Evolutionary conservation across 2,329 filamentous ascomycete genomes (phyloP).

Genomic region (Cladophialophora chaetospira): DNA sequence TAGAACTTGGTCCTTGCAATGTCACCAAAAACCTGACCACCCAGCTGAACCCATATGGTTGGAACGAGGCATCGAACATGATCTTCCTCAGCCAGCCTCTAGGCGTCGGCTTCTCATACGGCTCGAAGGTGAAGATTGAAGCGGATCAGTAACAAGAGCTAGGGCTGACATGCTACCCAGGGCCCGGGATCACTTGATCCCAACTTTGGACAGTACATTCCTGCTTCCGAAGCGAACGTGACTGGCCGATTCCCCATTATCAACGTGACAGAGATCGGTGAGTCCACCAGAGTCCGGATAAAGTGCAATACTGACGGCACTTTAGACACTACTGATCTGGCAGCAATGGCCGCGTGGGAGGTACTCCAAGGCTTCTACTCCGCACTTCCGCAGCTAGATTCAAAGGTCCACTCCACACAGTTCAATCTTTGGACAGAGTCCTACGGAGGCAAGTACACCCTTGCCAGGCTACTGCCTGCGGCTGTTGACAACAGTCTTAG

Average conservation of each 20-base stretch:
- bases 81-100: slow-evolving; percentile 64
- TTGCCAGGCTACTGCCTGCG: too few relatives aligned
- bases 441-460: slow-evolving; percentile 26
- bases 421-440: slow-evolving; percentile 63
- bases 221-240: slow-evolving; percentile 45
- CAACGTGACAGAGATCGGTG: slow-evolving; percentile 50
- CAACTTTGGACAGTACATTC: slow-evolving; percentile 49
- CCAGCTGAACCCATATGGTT: slow-evolving; percentile 60
- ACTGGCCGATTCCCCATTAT: slow-evolving; percentile 54
- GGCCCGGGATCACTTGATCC: slow-evolving; percentile 46
- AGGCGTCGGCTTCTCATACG: slow-evolving; percentile 60
- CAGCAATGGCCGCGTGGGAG: slow-evolving; percentile 58
- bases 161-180: slow-evolving; percentile 12
- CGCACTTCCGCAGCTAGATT: slow-evolving; percentile 51
- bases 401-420: slow-evolving; percentile 52
- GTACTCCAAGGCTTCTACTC: slow-evolving; percentile 58
- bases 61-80: slow-evolving; percentile 62
- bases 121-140: slow-evolving; percentile 31
- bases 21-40: slow-evolving; percentile 49
- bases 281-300: too few relatives aligned
- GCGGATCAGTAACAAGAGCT: slow-evolving; percentile 13
- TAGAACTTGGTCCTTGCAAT: slow-evolving; percentile 47
- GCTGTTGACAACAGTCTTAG: slow-evolving; percentile 21
- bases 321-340: slow-evolving; percentile 57
- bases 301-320: background rate